These are phyloP conservation scores for Boletus patriciae DNA, from an alignment of 768 basidiomycete species.

Conservation along the genomic window DNA sequence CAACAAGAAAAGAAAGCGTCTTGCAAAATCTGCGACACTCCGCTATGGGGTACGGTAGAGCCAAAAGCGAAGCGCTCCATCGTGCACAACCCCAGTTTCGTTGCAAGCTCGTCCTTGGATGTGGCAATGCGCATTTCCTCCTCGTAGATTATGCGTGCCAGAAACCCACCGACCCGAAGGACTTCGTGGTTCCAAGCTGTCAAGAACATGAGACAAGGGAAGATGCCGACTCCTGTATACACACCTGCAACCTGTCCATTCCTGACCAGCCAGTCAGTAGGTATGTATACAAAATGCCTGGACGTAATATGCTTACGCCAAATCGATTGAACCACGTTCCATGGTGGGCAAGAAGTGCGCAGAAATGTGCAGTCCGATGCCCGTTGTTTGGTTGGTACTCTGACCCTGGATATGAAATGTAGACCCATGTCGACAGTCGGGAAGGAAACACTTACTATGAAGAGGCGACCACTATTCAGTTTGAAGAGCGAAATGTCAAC, in stretches of 20 bases:
- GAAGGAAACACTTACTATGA: slow-evolving; percentile 8
- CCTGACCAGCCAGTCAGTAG: slow-evolving; percentile 37
- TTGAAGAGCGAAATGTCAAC: not conserved
- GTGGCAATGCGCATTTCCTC: slow-evolving; percentile 52
- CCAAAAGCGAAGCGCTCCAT: slow-evolving; percentile 80
- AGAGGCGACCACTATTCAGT: slow-evolving; percentile 11
- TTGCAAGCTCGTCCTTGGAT: not conserved
- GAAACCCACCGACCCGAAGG: slow-evolving; percentile 75
- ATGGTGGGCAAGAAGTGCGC: slow-evolving; percentile 93
- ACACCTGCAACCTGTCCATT: slow-evolving; percentile 81
- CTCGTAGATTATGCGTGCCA: slow-evolving; percentile 83
- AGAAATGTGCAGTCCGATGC: slow-evolving; percentile 60
- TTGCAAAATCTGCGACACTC: slow-evolving; percentile 14
- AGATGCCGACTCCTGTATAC: slow-evolving; percentile 17
- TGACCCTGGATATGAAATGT: slow-evolving; percentile 57
- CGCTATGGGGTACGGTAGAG: slow-evolving; percentile 29
- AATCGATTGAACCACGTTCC: slow-evolving; percentile 88
- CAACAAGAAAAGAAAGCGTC: slow-evolving; percentile 16
- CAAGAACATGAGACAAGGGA: not conserved
- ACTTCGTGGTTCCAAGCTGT: slow-evolving; percentile 90
- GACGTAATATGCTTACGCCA: slow-evolving; percentile 54
- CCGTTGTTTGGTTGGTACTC: slow-evolving; percentile 89
- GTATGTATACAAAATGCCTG: not conserved
- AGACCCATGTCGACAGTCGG: not conserved
- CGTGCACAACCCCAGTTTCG: slow-evolving; percentile 55